phyloP scores from a whole-genome alignment of 352 stramenopile genomes.

The Pythium dissotocum region DNA sequence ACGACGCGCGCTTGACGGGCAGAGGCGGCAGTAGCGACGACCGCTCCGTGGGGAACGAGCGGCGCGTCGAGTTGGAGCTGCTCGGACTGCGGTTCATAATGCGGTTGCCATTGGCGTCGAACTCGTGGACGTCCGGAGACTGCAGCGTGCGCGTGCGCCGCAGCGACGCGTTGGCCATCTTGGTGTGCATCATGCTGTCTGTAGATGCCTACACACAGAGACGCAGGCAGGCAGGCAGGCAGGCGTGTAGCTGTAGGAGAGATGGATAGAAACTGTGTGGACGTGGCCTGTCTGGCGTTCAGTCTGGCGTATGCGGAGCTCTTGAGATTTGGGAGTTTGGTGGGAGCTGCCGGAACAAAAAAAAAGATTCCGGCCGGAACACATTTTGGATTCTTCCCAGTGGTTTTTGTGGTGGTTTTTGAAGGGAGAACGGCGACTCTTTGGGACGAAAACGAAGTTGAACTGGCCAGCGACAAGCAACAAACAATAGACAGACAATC shows the following conservation, averaged over 20 bases:
- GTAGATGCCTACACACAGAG: background rate
- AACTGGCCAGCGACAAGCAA: background rate
- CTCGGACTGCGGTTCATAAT: constrained; percentile 2
- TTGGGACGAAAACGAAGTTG: background rate
- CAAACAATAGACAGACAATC: background rate
- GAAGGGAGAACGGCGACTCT: background rate
- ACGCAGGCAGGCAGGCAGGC: background rate
- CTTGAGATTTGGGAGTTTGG: background rate
- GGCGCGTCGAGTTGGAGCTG: constrained; percentile 22
- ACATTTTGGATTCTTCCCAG: background rate
- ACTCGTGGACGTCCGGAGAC: constrained; percentile 1
- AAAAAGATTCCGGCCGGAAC: background rate
- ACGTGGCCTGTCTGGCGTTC: background rate
- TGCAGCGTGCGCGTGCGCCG: constrained; percentile 53
- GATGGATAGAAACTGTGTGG: background rate
- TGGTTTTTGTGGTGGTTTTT: constrained; percentile 17
- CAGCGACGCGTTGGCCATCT: constrained; percentile 57
- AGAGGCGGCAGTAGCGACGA: constrained; percentile 36
- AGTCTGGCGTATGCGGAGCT: background rate
- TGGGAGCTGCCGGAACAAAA: background rate
- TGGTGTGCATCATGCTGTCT: constrained; percentile 52
- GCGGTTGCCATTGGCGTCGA: constrained; percentile 12
- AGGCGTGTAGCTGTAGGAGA: background rate
- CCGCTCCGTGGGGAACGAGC: constrained; percentile 34
- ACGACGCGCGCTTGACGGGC: constrained; percentile 23